Evolutionary conservation across 1,284 basidiomycete genomes (phyloP).

Genomic region (Moesziomyces aphidis): DNA sequence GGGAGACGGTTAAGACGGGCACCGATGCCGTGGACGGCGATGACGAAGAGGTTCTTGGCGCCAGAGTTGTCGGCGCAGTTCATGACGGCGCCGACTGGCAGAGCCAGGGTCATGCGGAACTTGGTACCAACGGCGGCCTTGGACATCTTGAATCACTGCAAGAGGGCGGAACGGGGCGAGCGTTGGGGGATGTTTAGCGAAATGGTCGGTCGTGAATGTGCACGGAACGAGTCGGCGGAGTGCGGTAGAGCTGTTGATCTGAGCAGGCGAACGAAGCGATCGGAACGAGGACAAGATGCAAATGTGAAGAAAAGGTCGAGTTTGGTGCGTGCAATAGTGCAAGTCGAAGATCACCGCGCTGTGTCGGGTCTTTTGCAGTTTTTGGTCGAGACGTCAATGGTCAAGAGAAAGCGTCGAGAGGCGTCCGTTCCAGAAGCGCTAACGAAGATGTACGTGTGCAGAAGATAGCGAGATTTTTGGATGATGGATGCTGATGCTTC

Average conservation of each 20-base stretch:
- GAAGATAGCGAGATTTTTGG: no score
- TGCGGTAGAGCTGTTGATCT: conserved; percentile 15
- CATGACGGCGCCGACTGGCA: conserved; percentile 97
- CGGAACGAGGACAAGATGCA: neutral
- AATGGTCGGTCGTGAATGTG: conserved; percentile 1
- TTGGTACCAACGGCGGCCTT: conserved; percentile 82
- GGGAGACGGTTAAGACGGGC: conserved; percentile 97
- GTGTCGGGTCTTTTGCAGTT: no score
- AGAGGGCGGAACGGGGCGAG: neutral
- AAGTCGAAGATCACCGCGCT: no score
- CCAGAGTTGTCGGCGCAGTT: conserved; percentile 99
- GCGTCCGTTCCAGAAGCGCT: no score
- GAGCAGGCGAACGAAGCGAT: neutral
- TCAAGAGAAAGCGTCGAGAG: no score
- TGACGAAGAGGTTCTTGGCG: conserved; percentile 92
- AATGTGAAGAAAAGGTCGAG: no score
- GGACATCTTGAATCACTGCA: conserved; percentile 61
- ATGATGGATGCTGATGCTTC: no score
- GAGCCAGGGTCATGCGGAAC: conserved; percentile 81
- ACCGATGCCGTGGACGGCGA: conserved; percentile 92
- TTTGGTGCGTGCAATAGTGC: no score
- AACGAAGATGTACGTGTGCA: no score
- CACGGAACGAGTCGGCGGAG: neutral
- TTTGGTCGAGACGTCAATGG: no score
- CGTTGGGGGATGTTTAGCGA: conserved; percentile 14